These are phyloP conservation scores for Coemansia sp. DNA, from an alignment of 192 early-diverging fungal genomes.

Conservation along the genomic window DNA sequence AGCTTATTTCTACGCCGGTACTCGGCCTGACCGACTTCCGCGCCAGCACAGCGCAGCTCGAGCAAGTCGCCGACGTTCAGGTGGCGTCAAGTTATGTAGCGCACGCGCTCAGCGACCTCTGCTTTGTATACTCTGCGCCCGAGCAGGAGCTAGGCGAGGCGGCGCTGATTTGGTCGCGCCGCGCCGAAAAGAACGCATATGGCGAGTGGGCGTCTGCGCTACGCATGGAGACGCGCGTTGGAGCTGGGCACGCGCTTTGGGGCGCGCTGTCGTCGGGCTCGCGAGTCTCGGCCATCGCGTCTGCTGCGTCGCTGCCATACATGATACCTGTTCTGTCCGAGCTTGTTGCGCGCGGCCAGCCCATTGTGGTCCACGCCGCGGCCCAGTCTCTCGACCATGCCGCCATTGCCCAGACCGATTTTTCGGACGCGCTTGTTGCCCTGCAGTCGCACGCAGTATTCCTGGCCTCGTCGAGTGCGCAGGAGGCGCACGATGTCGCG, in stretches of 20 bases:
- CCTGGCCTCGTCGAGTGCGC: slow-evolving; percentile 72
- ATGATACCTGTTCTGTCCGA: slow-evolving; percentile 86
- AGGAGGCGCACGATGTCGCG: slow-evolving; percentile 91
- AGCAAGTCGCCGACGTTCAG: slow-evolving; percentile 60
- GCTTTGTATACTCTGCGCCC: slow-evolving; percentile 83
- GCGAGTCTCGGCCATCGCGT: slow-evolving; percentile 62
- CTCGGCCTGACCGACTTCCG: slow-evolving; percentile 26
- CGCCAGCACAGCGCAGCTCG: slow-evolving; percentile 9
- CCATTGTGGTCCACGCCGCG: slow-evolving; percentile 84
- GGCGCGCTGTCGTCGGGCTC: slow-evolving; percentile 67
- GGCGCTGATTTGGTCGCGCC: slow-evolving; percentile 66
- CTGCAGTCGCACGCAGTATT: slow-evolving; percentile 79
- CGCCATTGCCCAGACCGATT: slow-evolving; percentile 63
- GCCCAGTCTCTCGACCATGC: slow-evolving; percentile 65
- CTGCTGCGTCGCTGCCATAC: slow-evolving; percentile 74
- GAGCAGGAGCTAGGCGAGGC: slow-evolving; percentile 65
- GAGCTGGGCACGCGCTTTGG: slow-evolving; percentile 77
- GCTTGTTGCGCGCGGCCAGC: slow-evolving; percentile 63
- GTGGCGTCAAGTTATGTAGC: slow-evolving; percentile 75
- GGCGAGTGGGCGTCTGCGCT: slow-evolving; percentile 71
- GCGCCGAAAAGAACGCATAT: slow-evolving; percentile 67
- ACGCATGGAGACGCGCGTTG: slow-evolving; percentile 76
- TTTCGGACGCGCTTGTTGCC: slow-evolving; percentile 75
- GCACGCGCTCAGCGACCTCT: slow-evolving; percentile 77
- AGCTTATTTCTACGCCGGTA: neutral